A percentile compares a stretch with the other conserved stretches of the same genome.
phyloP scores from a whole-genome alignment of 345 rosid species.

The Erodium maritimum region DNA sequence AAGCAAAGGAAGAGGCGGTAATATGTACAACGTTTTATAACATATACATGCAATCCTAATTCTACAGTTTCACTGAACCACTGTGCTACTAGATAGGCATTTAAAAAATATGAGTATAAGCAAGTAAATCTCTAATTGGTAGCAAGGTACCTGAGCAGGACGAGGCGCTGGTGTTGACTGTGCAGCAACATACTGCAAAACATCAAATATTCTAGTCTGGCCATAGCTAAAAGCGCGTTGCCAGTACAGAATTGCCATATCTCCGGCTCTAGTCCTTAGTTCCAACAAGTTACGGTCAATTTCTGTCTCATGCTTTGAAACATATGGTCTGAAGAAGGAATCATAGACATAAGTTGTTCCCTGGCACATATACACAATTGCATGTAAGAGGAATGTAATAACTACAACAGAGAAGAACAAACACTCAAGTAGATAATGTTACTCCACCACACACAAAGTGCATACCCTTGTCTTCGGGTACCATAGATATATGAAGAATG shows the following conservation, averaged over 20 bases:
- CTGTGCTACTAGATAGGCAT: no score
- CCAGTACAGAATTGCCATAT: conserved; percentile 36
- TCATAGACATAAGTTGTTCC: conserved; percentile 51
- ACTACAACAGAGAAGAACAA: background rate
- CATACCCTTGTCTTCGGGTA: conserved; percentile 63
- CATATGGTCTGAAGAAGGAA: conserved; percentile 35
- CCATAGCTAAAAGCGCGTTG: conserved; percentile 48
- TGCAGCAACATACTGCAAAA: conserved; percentile 41
- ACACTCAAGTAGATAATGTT: background rate
- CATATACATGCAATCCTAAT: no score
- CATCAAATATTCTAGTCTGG: conserved; percentile 36
- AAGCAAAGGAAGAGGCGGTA: no score
- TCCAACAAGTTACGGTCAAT: conserved; percentile 51
- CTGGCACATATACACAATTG: conserved; percentile 17
- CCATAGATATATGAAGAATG: conserved; percentile 66
- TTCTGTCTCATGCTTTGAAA: conserved; percentile 49
- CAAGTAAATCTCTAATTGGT: no score
- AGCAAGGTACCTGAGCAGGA: conserved; percentile 29
- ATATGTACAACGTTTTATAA: no score
- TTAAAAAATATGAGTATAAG: no score
- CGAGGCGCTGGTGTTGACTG: conserved; percentile 29
- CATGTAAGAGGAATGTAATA: background rate
- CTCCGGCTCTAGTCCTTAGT: conserved; percentile 40
- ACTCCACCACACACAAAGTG: background rate
- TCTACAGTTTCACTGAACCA: no score